Evolutionary conservation across 371 early-diverging fungal genomes (phyloP).

Genomic region (Haplosporangium sp.): DNA sequence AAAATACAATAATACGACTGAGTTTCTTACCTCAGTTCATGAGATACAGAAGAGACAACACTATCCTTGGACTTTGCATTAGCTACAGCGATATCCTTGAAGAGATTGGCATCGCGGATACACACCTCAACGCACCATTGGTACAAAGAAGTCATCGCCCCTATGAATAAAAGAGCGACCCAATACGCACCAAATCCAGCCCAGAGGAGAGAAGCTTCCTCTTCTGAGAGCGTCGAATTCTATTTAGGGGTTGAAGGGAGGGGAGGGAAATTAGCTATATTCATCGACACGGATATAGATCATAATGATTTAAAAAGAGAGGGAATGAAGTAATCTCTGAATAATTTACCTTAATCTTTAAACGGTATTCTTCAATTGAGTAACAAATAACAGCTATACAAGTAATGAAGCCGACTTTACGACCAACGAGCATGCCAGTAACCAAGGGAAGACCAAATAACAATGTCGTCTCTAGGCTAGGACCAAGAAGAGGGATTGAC

Average conservation of each 20-base stretch:
- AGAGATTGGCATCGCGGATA: slow-evolving; percentile 46
- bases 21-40: slow-evolving; percentile 42
- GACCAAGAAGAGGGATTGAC: slow-evolving; percentile 34
- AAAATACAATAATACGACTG: neutral
- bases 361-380: slow-evolving; percentile 44
- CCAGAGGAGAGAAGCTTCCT: slow-evolving; percentile 41
- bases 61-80: slow-evolving; percentile 56
- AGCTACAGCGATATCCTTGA: slow-evolving; percentile 54
- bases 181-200: slow-evolving; percentile 54
- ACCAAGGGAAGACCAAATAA: slow-evolving; percentile 41
- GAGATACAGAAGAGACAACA: slow-evolving; percentile 52
- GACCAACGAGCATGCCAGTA: slow-evolving; percentile 45
- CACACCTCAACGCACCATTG: slow-evolving; percentile 55
- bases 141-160: slow-evolving; percentile 40
- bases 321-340: too few relatives aligned
- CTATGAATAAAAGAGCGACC: slow-evolving; percentile 36
- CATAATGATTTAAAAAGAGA: neutral
- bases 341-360: slow-evolving; percentile 24
- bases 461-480: slow-evolving; percentile 40
- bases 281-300: neutral
- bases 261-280: neutral
- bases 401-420: slow-evolving; percentile 36
- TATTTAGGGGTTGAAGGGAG: slow-evolving; percentile 5
- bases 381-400: slow-evolving; percentile 30
- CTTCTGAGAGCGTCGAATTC: slow-evolving; percentile 24